phyloP scores from a whole-genome alignment of 2,329 filamentous ascomycete genomes.

The Nemania bipapillata region DNA sequence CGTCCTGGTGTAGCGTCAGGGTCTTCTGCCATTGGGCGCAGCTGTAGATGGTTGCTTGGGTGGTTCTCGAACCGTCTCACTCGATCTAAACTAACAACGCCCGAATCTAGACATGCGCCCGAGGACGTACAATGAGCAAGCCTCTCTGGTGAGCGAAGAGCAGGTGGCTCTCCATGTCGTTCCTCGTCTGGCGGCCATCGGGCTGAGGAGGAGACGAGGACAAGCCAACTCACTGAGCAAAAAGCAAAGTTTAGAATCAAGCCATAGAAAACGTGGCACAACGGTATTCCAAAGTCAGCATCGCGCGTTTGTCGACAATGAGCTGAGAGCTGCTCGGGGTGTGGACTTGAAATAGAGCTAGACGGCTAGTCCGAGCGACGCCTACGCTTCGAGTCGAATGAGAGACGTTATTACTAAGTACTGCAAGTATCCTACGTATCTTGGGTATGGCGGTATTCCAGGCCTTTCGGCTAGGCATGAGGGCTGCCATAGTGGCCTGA shows the following conservation, averaged over 20 bases:
- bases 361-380: slow-evolving; percentile 28
- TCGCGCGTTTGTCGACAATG: slow-evolving; percentile 37
- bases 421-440: no score
- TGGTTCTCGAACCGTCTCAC: slow-evolving; percentile 24
- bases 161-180: slow-evolving; percentile 27
- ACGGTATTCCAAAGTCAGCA: slow-evolving; percentile 41
- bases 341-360: slow-evolving; percentile 9
- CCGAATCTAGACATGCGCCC: slow-evolving; percentile 31
- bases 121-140: slow-evolving; percentile 38
- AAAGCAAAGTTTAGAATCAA: slow-evolving; percentile 23
- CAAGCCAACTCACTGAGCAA: slow-evolving; percentile 26
- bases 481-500: slow-evolving; percentile 27
- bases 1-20: slow-evolving; percentile 39
- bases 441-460: slow-evolving; percentile 30
- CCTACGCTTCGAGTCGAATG: slow-evolving; percentile 28
- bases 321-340: slow-evolving; percentile 18
- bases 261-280: slow-evolving; percentile 47
- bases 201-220: slow-evolving; percentile 1
- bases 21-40: slow-evolving; percentile 47
- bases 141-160: slow-evolving; percentile 33
- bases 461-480: slow-evolving; percentile 31
- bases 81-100: slow-evolving; percentile 38
- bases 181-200: slow-evolving; percentile 25
- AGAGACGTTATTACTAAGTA: slow-evolving; percentile 8
- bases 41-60: slow-evolving; percentile 37